These are phyloP conservation scores for Colletotrichum salicis DNA, from an alignment of 2,329 filamentous ascomycete genomes.

Conservation along the genomic window DNA sequence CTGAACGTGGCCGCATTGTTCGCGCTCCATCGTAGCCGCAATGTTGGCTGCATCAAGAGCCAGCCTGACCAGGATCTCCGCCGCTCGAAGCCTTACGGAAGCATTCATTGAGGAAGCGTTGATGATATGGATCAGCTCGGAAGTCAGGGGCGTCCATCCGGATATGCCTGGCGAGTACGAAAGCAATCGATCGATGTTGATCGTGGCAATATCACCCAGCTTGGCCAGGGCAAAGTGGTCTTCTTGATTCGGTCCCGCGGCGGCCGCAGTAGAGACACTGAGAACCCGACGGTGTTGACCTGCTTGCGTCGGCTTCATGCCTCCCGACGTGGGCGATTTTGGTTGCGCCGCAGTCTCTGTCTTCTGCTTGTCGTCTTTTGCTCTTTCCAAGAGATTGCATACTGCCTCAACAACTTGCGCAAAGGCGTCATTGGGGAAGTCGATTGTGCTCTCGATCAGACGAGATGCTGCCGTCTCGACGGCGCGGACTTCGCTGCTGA, in stretches of 20 bases:
- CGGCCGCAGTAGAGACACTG: slow-evolving; percentile 57
- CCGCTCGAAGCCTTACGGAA: slow-evolving; percentile 68
- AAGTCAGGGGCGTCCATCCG: slow-evolving; percentile 78
- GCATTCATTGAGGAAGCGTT: slow-evolving; percentile 59
- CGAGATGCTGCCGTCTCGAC: slow-evolving; percentile 89
- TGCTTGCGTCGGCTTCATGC: slow-evolving; percentile 48
- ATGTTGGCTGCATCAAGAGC: slow-evolving; percentile 67
- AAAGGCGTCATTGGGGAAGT: slow-evolving; percentile 88
- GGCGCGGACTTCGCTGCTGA: slow-evolving; percentile 83
- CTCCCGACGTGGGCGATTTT: slow-evolving; percentile 47
- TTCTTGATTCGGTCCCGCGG: slow-evolving; percentile 67
- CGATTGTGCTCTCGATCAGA: slow-evolving; percentile 89
- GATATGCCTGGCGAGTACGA: slow-evolving; percentile 72
- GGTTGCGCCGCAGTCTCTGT: slow-evolving; percentile 47
- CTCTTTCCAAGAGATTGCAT: slow-evolving; percentile 72
- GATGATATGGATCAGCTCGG: slow-evolving; percentile 63
- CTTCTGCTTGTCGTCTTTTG: slow-evolving; percentile 39
- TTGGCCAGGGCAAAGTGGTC: slow-evolving; percentile 78
- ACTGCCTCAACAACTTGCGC: slow-evolving; percentile 80
- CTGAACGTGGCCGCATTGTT: slow-evolving; percentile 71
- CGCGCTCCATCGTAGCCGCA: slow-evolving; percentile 62
- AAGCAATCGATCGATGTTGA: slow-evolving; percentile 81
- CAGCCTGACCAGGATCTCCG: slow-evolving; percentile 71
- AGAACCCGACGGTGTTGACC: slow-evolving; percentile 57
- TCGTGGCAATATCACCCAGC: slow-evolving; percentile 75